phyloP scores from a whole-genome alignment of 2,329 filamentous ascomycete genomes.

The Pyricularia sp. region DNA sequence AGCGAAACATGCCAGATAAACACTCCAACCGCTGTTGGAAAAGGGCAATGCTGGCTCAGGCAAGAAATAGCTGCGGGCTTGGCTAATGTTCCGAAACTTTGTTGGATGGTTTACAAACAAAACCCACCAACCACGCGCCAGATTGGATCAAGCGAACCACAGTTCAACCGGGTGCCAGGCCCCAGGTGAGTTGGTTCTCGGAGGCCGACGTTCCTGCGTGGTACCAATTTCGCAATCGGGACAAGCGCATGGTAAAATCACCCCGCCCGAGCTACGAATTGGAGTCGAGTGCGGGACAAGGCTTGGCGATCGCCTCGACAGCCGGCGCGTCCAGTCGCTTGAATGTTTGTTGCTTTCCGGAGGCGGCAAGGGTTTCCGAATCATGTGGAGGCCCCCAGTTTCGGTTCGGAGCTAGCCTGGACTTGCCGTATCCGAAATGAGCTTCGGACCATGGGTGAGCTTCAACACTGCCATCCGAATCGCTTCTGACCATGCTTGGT shows the following conservation, averaged over 20 bases:
- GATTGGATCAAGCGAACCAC: neutral
- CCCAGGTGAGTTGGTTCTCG: neutral
- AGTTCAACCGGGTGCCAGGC: neutral
- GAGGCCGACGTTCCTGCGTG: neutral
- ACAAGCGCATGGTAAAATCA: neutral
- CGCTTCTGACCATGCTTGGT: neutral
- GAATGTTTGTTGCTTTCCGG: neutral
- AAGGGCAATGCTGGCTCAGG: neutral
- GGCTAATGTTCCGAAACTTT: neutral
- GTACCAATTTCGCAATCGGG: neutral
- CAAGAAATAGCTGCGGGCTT: neutral
- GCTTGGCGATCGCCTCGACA: neutral
- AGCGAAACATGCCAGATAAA: neutral
- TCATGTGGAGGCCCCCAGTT: neutral
- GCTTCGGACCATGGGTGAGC: neutral
- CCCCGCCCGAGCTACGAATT: neutral
- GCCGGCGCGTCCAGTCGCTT: neutral
- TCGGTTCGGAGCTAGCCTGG: neutral
- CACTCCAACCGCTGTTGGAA: neutral
- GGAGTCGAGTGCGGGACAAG: neutral
- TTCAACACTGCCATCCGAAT: neutral
- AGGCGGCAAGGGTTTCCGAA: slow-evolving; percentile 1
- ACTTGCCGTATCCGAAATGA: neutral
- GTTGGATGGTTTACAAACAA: slow-evolving; percentile 1
- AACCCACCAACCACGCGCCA: slow-evolving; percentile 6